Evolutionary conservation across 805 yeast species (phyloP), one percentile per base, ranked within the genome.

Genomic region (Priceomyces haplophilus): DNA sequence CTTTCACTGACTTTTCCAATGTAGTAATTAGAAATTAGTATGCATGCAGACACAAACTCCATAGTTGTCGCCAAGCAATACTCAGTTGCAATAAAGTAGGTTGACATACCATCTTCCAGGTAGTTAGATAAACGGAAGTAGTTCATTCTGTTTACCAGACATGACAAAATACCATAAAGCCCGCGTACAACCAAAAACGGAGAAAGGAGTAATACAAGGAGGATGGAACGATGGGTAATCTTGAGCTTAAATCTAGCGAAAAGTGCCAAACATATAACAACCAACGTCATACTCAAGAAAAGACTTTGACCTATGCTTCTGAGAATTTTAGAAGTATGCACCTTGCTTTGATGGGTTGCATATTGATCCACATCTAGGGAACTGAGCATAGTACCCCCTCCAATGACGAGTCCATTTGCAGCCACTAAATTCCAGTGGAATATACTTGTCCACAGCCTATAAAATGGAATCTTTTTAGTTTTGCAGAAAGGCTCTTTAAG

Each of bases 181-280:
- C 71, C 71, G 45, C 72, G 51, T 4, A 64, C 61, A 6, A 59
- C 21, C 19, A 67, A 44, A 45, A 67, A 65, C 2, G 72, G 72
- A n/a, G 56, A 47, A 1, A 57, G 55, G 3, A 51, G 16, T 42
- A 59, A 51, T 6, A 65, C 56, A 5, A 59, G 39, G 8, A 44
- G 43, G 3, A 59, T 43, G 38, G 48, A 49, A 38, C 31, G 8
- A 34, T 42, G 40, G 39, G 52, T 55, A n/a, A 66, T 45, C 11
- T 52, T 47, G 34, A 60, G 61, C 10, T 33, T 40, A 34, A 49
- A 15, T 23, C 48, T 53, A n/a, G 46, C 52, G 39, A 54, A 52
- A 15, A 53, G 5, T 12, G 63, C 55, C 11, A 56, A 44, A 10
- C 34, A 24, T 12, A 59, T 50, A 16, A 58, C 56, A 7, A 46